Base-by-base conservation (phyloP, 352 stramenopile genomes). In the Halophytophthora polymorphica region DNA sequence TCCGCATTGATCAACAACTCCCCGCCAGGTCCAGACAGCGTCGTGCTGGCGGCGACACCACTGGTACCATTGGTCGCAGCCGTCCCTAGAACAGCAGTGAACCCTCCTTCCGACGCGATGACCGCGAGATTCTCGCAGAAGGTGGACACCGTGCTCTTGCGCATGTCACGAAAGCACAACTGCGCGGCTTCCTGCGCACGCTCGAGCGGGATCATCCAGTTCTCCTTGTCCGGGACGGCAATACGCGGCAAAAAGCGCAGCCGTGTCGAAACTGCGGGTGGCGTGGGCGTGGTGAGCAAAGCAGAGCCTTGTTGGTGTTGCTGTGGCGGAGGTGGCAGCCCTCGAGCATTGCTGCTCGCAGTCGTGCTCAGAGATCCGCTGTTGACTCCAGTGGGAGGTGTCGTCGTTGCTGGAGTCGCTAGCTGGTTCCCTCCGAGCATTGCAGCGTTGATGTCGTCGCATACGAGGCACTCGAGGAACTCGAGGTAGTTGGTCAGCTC, bases 401-500 rank as follows among this genome's bases (percentile, higher is more conserved):
- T 40, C 12, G 44, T 47, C 12, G 49, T 45, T 14, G 41, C 43
- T 3, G 46, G 45, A 33, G 28, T 29, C 29, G 51, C 1, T 15
- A 50, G 22, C n/a, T 47, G 31, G 17, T 40, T 69, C 19, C 33
- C 18, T n/a, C 28, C 25, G 46, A 58, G 55, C 46, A 49, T 47
- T 3, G 46, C 53, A 18, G 29, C 53, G 14, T 48, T 56, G 7
- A 66, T 45, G 31, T 87, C 79, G 17, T 85, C 75, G 17, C 60
- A 83, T 13, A 88, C 73, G 33, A 89, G 63, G n/a, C 69, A 86
- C 60, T 92, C 83, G 50, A 93, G 69, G 38, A 88, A 89, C 45
- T 88, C 73, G 36, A 86, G 58, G 42, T 86, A 93, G 47, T 84
- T 77, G 8, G 31, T 53, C 8, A 90, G 55, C 48, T 88, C 70